Conservation (phyloP, 169 alveolate genomes). For the Eimeria sp. region DNA sequence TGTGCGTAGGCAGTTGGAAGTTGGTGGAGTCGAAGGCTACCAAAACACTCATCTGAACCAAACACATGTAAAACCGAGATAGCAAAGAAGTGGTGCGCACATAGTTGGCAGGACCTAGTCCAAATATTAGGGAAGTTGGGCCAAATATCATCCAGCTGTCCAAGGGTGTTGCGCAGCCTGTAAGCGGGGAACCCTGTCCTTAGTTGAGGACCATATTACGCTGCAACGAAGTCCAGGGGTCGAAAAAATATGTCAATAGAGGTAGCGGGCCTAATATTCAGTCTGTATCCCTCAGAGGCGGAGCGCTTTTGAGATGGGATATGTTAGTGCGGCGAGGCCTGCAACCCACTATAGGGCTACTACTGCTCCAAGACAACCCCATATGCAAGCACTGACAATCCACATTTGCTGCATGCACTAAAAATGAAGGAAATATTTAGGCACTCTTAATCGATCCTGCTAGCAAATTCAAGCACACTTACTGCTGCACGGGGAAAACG, state of each 20-base stretch:
- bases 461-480: neutral
- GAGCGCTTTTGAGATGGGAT: neutral
- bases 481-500: neutral
- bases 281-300: neutral
- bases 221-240: too few relatives aligned
- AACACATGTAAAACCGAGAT: neutral
- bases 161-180: neutral
- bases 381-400: too few relatives aligned
- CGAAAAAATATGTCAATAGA: too few relatives aligned
- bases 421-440: neutral
- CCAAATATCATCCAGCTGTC: neutral
- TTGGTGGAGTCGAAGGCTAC: neutral
- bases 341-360: neutral
- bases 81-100: neutral
- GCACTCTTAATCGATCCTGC: neutral
- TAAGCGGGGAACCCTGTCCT: neutral
- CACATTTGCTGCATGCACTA: too few relatives aligned
- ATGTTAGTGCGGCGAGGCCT: neutral
- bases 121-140: neutral
- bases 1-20: neutral
- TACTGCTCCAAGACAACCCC: neutral
- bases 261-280: neutral
- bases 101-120: neutral
- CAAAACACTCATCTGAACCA: neutral
- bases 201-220: neutral